Evolutionary conservation across 2,329 filamentous ascomycete species (phyloP).

Genomic region (Stromatinia cepivora): DNA sequence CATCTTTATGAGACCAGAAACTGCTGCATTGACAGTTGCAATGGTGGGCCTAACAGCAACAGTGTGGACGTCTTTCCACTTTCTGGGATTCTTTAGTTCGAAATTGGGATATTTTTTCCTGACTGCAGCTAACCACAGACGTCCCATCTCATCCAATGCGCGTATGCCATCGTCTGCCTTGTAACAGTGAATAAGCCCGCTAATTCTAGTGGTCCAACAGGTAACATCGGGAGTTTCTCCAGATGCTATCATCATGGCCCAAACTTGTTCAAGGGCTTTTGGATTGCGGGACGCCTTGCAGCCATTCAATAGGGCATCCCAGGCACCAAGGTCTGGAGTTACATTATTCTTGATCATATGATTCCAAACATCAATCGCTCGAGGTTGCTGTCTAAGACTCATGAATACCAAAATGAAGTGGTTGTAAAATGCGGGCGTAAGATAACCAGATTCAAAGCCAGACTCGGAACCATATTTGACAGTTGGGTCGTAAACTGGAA

Average conservation of each 20-base stretch:
- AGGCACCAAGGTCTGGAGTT: constrained; percentile 63
- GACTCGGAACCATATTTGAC: neutral
- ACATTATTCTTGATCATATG: constrained; percentile 55
- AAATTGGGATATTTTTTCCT: constrained; percentile 30
- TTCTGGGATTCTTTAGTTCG: constrained; percentile 30
- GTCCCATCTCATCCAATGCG: constrained; percentile 66
- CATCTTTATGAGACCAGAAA: constrained; percentile 60
- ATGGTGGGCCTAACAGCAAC: constrained; percentile 59
- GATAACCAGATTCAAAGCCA: constrained; percentile 22
- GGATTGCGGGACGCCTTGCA: constrained; percentile 61
- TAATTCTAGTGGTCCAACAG: constrained; percentile 71
- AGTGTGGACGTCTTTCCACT: constrained; percentile 36
- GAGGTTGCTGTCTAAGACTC: constrained; percentile 44
- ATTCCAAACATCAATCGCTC: constrained; percentile 58
- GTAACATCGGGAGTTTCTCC: constrained; percentile 60
- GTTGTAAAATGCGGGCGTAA: constrained; percentile 43
- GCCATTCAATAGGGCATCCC: constrained; percentile 72
- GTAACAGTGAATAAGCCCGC: constrained; percentile 60
- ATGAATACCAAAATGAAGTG: constrained; percentile 51
- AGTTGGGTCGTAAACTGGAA: constrained; percentile 28
- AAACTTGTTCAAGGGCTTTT: constrained; percentile 63
- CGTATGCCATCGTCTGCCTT: constrained; percentile 57
- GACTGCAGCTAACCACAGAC: constrained; percentile 51
- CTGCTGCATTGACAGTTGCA: constrained; percentile 67
- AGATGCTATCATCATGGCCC: constrained; percentile 60